phyloP scores from a whole-genome alignment of 768 basidiomycete genomes.

The Pisolithus orientalis region DNA sequence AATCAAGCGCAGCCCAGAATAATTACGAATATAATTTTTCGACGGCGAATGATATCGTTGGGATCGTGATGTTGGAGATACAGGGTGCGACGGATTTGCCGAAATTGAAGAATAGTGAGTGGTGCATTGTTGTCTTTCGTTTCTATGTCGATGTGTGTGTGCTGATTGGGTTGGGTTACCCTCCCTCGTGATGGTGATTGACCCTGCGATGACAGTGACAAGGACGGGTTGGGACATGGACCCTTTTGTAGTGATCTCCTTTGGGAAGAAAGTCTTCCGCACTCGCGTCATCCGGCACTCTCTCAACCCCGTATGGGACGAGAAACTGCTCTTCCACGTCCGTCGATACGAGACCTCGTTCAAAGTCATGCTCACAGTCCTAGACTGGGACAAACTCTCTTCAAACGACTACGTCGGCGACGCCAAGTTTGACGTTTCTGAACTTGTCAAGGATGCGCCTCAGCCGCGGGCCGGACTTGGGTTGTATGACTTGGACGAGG shows the following conservation, averaged over 20 bases:
- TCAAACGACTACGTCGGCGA: constrained; percentile 89
- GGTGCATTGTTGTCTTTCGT: not conserved
- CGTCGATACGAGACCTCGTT: constrained; percentile 77
- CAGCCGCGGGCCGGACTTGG: constrained; percentile 52
- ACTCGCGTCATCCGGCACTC: constrained; percentile 85
- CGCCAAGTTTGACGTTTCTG: constrained; percentile 59
- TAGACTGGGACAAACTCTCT: constrained; percentile 95
- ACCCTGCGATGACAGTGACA: constrained; percentile 48
- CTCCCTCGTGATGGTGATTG: no score
- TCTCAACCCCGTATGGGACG: constrained; percentile 86
- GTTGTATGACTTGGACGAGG: constrained; percentile 32
- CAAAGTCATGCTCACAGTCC: constrained; percentile 73
- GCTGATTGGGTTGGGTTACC: not conserved
- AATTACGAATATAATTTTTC: constrained; percentile 51
- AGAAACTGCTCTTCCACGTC: constrained; percentile 94
- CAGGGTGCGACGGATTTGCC: constrained; percentile 80
- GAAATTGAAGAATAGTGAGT: constrained; percentile 77
- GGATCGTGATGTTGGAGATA: constrained; percentile 95
- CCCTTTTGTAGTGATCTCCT: constrained; percentile 92
- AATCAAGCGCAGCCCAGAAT: constrained; percentile 28
- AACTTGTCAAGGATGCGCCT: constrained; percentile 62
- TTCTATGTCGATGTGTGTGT: not conserved
- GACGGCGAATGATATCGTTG: constrained; percentile 75
- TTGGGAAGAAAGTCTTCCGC: constrained; percentile 95
- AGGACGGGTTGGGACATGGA: constrained; percentile 95